Evolutionary conservation across 306 rosid genomes (phyloP), one percentile per base, ranked within the genome.

Genomic region (Crataegus laevigata): DNA sequence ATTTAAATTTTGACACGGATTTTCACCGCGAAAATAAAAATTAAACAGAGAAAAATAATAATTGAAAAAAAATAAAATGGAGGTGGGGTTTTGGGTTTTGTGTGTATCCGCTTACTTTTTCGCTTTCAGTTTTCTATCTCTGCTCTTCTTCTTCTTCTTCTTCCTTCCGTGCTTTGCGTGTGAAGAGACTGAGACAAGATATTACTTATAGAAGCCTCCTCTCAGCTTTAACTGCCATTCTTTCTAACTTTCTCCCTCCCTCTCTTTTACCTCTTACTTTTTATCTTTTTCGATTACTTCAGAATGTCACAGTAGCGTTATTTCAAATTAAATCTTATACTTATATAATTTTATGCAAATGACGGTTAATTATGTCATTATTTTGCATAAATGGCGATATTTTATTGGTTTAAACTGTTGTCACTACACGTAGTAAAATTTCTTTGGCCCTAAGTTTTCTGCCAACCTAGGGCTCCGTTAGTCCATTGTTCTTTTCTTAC

Each of bases 141-240:
- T 26, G 8, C 75, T 68, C 82, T 65, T 29, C 72, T 51, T 25
- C 64, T 6, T 25, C 17, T 77, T 68, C 82, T 65, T 29, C 72
- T 34, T 59, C 65, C 17, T 25, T 9, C 22, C 3, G 19, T 19
- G 32, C 29, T 47, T 5, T 38, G n/a, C 21, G 11, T 11, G 74
- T 17, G 30, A 8, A 5, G 4, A 7, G 57, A 21, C 1, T 1
- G 60, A 17, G 21, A 59, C 26, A 22, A 8, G 10, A 11, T 34
- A 19, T 28, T 73, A 73, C 69, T 59, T 73, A 60, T 61, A 59
- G 21, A 45, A 19, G 13, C n/a, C 11, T 18, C 19, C 8, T 36
- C 4, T 59, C 55, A 7, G 55, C 11, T 76, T 67, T 58, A 57
- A 67, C 79, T 25, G 74, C 74, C 74, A 60, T 57, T 66, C 42